A percentile compares a stretch with the other conserved stretches of the same genome.
Evolutionary conservation across 2,329 filamentous ascomycete genomes (phyloP).

Genomic region (Juglanconis sp.): DNA sequence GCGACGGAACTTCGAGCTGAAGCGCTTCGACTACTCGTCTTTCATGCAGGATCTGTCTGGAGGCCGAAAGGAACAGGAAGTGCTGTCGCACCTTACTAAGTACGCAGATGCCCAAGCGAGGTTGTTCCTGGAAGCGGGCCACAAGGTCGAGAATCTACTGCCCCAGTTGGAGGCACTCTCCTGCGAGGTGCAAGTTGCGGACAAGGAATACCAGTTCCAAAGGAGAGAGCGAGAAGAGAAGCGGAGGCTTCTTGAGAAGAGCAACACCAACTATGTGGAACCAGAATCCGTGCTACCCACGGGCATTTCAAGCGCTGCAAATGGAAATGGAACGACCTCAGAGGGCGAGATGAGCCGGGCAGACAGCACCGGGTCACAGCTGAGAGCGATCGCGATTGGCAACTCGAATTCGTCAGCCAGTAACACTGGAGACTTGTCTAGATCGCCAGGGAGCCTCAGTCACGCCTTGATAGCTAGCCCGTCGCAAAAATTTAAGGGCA

Average conservation of each 20-base stretch:
- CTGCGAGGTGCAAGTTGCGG: constrained; percentile 83
- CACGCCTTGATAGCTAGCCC: constrained; percentile 49
- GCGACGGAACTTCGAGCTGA: constrained; percentile 90
- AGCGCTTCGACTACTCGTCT: constrained; percentile 96
- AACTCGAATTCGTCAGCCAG: constrained; percentile 32
- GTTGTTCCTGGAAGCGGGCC: constrained; percentile 76
- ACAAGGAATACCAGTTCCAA: constrained; percentile 96
- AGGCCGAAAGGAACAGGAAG: constrained; percentile 96
- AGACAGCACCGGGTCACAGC: constrained; percentile 70
- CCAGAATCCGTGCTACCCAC: constrained; percentile 51
- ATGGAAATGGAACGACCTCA: constrained; percentile 50
- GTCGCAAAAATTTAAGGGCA: constrained; percentile 75
- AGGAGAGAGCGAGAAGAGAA: constrained; percentile 95
- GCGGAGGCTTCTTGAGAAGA: constrained; percentile 83
- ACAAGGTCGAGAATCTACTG: constrained; percentile 81
- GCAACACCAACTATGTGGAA: constrained; percentile 69
- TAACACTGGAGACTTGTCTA: constrained; percentile 44
- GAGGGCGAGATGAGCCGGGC: constrained; percentile 70
- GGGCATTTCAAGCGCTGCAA: constrained; percentile 28
- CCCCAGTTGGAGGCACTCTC: constrained; percentile 88
- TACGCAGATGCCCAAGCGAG: constrained; percentile 89
- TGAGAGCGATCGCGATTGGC: constrained; percentile 51
- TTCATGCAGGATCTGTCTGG: constrained; percentile 99
- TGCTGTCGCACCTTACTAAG: constrained; percentile 88
- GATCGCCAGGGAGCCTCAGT: constrained; percentile 54